Evolutionary conservation across 2,329 filamentous ascomycete species (phyloP).

Genomic region (Macrophomina pseudophaseolina): DNA sequence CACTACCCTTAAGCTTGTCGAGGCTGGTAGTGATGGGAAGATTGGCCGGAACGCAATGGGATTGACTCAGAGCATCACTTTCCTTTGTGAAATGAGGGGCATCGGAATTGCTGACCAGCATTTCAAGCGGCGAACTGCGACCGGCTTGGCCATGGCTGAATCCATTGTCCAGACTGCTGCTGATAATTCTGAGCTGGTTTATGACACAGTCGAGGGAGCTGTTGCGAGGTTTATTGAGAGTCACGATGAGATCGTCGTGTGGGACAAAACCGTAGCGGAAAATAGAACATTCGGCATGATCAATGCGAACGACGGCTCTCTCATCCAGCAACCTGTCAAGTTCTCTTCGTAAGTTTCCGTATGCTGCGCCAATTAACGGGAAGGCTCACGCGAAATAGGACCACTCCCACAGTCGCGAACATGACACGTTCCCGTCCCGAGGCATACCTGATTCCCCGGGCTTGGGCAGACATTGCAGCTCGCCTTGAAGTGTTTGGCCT

Average conservation of each 20-base stretch:
- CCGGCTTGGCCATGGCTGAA: conserved; percentile 42
- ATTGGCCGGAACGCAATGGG: conserved; percentile 46
- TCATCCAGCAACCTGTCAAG: conserved; percentile 41
- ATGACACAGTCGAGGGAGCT: conserved; percentile 37
- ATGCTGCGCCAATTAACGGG: rapidly evolving
- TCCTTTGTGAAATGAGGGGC: conserved; percentile 44
- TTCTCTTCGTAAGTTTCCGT: conserved; percentile 32
- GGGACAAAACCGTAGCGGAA: conserved; percentile 36
- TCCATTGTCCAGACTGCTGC: conserved; percentile 42
- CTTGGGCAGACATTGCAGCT: conserved; percentile 42
- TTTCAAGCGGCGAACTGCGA: conserved; percentile 40
- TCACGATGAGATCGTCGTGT: conserved; percentile 39
- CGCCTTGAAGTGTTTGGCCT: conserved; percentile 42
- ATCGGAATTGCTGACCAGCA: conserved; percentile 43
- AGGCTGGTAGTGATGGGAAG: conserved; percentile 44
- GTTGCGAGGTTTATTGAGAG: conserved; percentile 36
- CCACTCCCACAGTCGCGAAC: conserved; percentile 43
- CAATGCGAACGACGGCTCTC: conserved; percentile 37
- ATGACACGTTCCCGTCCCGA: conserved; percentile 40
- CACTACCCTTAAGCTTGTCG: conserved; percentile 35
- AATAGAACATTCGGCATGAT: conserved; percentile 43
- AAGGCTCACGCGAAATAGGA: conserved; percentile 28
- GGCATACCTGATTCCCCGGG: conserved; percentile 44
- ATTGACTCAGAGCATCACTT: conserved; percentile 41
- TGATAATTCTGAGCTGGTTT: conserved; percentile 36